A percentile compares a stretch with the other conserved stretches of the same genome.
Conservation (phyloP, 1,284 basidiomycete species). For the Tremellales sp. region DNA sequence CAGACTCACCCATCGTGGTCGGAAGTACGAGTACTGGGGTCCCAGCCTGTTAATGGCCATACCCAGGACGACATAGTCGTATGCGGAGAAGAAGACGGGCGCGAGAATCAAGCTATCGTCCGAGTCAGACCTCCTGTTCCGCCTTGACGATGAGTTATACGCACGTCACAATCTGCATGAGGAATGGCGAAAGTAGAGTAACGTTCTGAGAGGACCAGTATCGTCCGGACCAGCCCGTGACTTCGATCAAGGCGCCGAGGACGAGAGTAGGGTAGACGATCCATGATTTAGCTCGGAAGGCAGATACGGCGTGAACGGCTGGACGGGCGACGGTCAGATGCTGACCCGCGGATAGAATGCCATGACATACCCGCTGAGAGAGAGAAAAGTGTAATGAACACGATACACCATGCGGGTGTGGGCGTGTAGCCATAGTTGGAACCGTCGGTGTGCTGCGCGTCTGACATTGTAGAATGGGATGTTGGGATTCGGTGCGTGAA, state of each 20-base stretch:
- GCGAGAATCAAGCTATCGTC: constrained; percentile 37
- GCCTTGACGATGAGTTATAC: constrained; percentile 5
- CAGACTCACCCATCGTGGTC: constrained; percentile 20
- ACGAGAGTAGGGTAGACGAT: constrained; percentile 57
- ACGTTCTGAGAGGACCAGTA: constrained; percentile 33
- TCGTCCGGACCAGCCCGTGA: constrained; percentile 46
- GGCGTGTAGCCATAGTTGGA: constrained; percentile 19
- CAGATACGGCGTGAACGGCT: constrained; percentile 53
- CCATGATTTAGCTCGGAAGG: constrained; percentile 50
- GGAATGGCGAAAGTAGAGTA: constrained; percentile 30
- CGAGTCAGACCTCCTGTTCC: neutral
- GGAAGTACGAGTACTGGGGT: constrained; percentile 39
- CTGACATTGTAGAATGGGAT: too few relatives aligned
- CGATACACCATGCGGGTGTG: constrained; percentile 10
- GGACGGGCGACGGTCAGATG: constrained; percentile 3
- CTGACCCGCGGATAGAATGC: neutral
- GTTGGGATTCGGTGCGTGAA: too few relatives aligned
- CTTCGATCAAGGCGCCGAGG: constrained; percentile 55
- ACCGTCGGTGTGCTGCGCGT: neutral
- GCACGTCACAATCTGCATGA: constrained; percentile 52
- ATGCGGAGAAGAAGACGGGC: constrained; percentile 45
- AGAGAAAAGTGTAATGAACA: constrained; percentile 29
- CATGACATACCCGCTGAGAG: constrained; percentile 14
- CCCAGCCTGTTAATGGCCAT: constrained; percentile 41
- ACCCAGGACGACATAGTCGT: constrained; percentile 44